Evolutionary conservation across 75 land plant species (phyloP).

Genomic region (Pinus taeda): DNA sequence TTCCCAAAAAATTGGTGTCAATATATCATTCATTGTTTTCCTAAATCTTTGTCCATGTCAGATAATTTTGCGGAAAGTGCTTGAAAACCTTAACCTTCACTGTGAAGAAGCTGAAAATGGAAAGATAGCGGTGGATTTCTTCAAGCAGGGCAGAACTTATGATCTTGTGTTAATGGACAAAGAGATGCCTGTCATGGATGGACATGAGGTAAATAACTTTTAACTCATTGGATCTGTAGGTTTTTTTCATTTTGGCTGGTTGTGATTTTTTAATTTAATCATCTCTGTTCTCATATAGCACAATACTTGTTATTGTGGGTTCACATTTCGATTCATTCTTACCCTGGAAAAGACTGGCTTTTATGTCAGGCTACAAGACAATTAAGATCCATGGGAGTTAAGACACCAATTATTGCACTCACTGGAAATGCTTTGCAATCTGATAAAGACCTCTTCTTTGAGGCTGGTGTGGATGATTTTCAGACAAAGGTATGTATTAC

Average conservation of each 20-base stretch:
- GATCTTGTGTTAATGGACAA: slow-evolving; percentile 66
- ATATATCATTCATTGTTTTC: background rate
- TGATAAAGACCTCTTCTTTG: slow-evolving; percentile 50
- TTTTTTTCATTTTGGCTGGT: background rate
- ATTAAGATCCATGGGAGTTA: slow-evolving; percentile 48
- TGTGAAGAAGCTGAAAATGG: slow-evolving; percentile 69
- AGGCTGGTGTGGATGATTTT: slow-evolving; percentile 65
- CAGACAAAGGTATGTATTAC: slow-evolving; percentile 14
- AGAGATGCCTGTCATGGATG: slow-evolving; percentile 76
- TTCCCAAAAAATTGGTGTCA: background rate
- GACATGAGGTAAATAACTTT: slow-evolving; percentile 42
- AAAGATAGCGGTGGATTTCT: slow-evolving; percentile 46
- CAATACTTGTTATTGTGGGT: background rate
- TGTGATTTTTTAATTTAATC: background rate
- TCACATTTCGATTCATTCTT: background rate
- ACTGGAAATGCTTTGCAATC: slow-evolving; percentile 55
- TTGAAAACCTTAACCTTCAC: slow-evolving; percentile 41
- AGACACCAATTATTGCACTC: slow-evolving; percentile 57
- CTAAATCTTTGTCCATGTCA: slow-evolving; percentile 8
- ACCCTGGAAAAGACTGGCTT: background rate
- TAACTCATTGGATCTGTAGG: background rate
- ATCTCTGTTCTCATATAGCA: background rate
- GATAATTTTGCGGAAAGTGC: slow-evolving; percentile 50
- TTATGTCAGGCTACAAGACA: slow-evolving; percentile 46
- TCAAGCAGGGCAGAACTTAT: slow-evolving; percentile 40